A percentile compares a stretch with the other conserved stretches of the same genome.
These are phyloP conservation scores for Amanita polypyramis DNA, from an alignment of 768 basidiomycete species.

Conservation along the genomic window DNA sequence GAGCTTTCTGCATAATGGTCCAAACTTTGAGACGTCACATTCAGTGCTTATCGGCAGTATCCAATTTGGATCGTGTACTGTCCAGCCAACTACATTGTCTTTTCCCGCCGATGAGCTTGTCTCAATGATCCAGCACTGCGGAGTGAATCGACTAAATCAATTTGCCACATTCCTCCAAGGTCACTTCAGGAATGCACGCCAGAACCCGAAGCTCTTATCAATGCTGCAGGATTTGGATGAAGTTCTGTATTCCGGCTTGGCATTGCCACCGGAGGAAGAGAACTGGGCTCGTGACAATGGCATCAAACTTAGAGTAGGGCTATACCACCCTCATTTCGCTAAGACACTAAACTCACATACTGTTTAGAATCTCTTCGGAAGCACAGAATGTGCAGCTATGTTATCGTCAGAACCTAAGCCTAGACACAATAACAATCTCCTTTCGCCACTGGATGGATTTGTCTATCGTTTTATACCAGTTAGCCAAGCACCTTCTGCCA, in stretches of 20 bases:
- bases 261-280: conserved; percentile 58
- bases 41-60: conserved; percentile 63
- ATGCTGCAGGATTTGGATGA: conserved; percentile 49
- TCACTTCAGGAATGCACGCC: conserved; percentile 51
- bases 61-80: conserved; percentile 62
- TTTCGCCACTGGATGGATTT: conserved; percentile 50
- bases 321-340: conserved; percentile 7
- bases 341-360: conserved; percentile 13
- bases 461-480: conserved; percentile 61
- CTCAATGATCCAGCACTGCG: conserved; percentile 58
- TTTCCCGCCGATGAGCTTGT: conserved; percentile 62
- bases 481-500: conserved; percentile 27
- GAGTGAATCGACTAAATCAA: conserved; percentile 67
- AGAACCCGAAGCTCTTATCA: conserved; percentile 49
- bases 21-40: conserved; percentile 14
- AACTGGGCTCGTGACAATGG: conserved; percentile 57
- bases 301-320: conserved; percentile 50
- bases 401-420: conserved; percentile 47
- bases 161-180: conserved; percentile 59
- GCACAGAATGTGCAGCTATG: conserved; percentile 72
- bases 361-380: conserved; percentile 66
- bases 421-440: conserved; percentile 38
- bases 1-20: not conserved
- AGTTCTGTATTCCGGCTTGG: conserved; percentile 55
- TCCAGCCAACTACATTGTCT: conserved; percentile 56